Evolutionary conservation across 768 basidiomycete genomes (phyloP).

Genomic region (Daedaleopsis sinensis): DNA sequence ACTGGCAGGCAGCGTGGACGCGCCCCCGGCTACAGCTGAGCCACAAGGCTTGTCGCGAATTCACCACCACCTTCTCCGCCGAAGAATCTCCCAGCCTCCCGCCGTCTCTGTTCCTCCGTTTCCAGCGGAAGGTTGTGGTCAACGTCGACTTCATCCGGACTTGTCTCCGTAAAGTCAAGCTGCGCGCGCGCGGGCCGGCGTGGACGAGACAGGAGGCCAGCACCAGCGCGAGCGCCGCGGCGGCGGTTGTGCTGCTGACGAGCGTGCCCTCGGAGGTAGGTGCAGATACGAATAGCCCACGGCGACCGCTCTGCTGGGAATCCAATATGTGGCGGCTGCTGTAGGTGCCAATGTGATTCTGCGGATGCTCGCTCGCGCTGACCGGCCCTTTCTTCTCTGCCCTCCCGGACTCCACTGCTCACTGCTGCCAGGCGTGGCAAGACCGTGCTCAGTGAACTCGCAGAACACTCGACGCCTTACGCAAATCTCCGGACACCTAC

Average conservation of each 20-base stretch:
- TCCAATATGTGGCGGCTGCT: background rate
- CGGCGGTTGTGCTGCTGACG: background rate
- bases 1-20: background rate
- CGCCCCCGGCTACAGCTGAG: background rate
- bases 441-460: background rate
- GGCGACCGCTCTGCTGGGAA: background rate
- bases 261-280: background rate
- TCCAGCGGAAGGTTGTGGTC: background rate
- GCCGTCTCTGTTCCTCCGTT: background rate
- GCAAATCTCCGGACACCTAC: background rate
- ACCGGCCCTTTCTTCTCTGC: background rate
- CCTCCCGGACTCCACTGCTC: background rate
- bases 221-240: background rate
- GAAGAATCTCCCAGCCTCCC: background rate
- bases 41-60: conserved; percentile 1
- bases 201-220: background rate
- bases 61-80: background rate
- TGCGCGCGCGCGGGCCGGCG: background rate
- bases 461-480: background rate
- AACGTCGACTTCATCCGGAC: background rate
- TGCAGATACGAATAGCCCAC: background rate
- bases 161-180: background rate
- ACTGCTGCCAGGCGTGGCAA: background rate
- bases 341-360: conserved; percentile 2
- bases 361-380: background rate